Evolutionary conservation across 2,329 filamentous ascomycete genomes (phyloP), one percentile per base, ranked within the genome.

Genomic region (Pleomassaria siparia): DNA sequence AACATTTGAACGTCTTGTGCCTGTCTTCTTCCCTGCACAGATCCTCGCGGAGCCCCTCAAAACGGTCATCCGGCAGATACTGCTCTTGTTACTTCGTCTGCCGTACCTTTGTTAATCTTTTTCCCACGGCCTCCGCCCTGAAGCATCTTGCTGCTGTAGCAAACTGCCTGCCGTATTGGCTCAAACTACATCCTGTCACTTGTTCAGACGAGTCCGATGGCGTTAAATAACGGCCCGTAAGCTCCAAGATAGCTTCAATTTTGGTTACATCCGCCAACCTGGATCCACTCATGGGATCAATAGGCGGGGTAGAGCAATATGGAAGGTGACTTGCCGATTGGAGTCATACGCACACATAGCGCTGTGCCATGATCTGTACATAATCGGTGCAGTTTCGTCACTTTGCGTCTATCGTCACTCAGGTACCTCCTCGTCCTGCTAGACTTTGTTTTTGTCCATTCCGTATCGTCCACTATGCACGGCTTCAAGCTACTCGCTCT

Each of bases 231-330:
- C 15, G n/a, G 15, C 25, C 40, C 33, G 45, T 45, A 32, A 43
- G 30, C 40, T 44, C 47, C 20, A 43, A 30, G 48, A 59, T 54
- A 54, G 47, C 58, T 58, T 62, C 54, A 54, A 36, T 32, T 47
- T 46, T 49, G 28, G 55, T 59, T 58, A 58, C 59, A 66, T 66
- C 55, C 10, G 30, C 29, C 15, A 22, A 12, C 39, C 44, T 51
- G 42, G 43, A 43, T 29, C 49, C 12, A 43, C 45, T 47, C 49
- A 55, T 56, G 52, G 44, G 54, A 58, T 61, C 56, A 57, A 54
- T 56, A 51, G n/a, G 66, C 63, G 66, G 65, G 65, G 66, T 64
- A 63, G 36, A 50, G 51, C 37, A 51, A 61, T 48, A 50, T 53
- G 46, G 48, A 58, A 50, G 45, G 44, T 53, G 49, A 55, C 54